A percentile compares a stretch with the other conserved stretches of the same genome.
Evolutionary conservation across 192 early-diverging fungal genomes (phyloP).

Genomic region (Linnemannia elongata): DNA sequence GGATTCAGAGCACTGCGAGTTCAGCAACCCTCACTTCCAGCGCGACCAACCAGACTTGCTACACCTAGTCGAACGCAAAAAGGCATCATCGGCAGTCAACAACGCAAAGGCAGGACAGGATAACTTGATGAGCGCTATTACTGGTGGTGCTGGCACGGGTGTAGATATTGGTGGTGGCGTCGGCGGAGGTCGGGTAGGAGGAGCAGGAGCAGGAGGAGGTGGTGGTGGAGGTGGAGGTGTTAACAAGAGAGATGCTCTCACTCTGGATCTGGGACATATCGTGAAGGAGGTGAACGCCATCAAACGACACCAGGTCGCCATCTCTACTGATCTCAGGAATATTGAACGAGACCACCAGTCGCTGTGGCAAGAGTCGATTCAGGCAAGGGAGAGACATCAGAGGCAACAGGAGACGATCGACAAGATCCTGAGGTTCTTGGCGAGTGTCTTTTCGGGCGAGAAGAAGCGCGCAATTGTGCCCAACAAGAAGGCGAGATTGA

Average conservation of each 20-base stretch:
- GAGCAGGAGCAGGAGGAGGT: not conserved
- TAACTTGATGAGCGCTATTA: not conserved
- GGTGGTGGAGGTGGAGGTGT: constrained; percentile 19
- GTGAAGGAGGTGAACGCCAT: constrained; percentile 88
- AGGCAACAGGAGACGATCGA: constrained; percentile 93
- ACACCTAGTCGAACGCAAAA: constrained; percentile 88
- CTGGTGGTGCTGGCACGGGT: not conserved
- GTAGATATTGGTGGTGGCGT: not conserved
- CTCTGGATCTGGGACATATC: constrained; percentile 66
- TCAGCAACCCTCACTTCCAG: constrained; percentile 90
- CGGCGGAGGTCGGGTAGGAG: too few relatives aligned
- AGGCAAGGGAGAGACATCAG: constrained; percentile 82
- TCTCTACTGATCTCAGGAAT: constrained; percentile 86
- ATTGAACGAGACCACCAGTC: constrained; percentile 92
- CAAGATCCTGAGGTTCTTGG: constrained; percentile 93
- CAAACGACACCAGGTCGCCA: constrained; percentile 90
- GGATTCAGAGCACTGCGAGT: constrained; percentile 90
- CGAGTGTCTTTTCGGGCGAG: constrained; percentile 81
- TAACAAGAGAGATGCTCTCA: constrained; percentile 58
- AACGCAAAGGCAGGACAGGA: not conserved
- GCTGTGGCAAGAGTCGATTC: constrained; percentile 87
- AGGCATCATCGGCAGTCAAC: constrained; percentile 55
- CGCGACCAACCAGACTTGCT: constrained; percentile 90
- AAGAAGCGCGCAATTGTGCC: constrained; percentile 65
- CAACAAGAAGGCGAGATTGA: constrained; percentile 58